These are phyloP conservation scores for Leishmania turanica DNA, from an alignment of 208 protist genomes.

Conservation along the genomic window DNA sequence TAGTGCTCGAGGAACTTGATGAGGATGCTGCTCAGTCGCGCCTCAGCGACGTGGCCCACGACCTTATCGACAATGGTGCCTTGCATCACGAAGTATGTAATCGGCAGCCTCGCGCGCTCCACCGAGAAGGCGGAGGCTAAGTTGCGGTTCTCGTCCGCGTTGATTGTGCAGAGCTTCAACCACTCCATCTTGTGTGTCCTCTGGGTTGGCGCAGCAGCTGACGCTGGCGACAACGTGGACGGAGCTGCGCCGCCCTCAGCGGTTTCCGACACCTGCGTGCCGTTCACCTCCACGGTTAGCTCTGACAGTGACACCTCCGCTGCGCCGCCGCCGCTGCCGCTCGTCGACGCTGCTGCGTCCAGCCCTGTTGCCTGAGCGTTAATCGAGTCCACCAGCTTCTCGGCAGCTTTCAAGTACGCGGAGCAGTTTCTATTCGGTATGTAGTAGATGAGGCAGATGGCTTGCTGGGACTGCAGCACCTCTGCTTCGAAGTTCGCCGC, in stretches of 20 bases:
- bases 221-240: not conserved
- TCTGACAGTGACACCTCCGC: not conserved
- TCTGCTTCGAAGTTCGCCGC: conserved; percentile 78
- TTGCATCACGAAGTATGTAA: conserved; percentile 91
- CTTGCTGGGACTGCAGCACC: conserved; percentile 89
- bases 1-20: conserved; percentile 87
- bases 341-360: not conserved
- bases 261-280: not conserved
- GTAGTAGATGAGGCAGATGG: conserved; percentile 86
- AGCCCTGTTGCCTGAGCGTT: conserved; percentile 53
- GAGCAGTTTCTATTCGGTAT: conserved; percentile 66
- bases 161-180: conserved; percentile 87
- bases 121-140: conserved; percentile 88
- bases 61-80: conserved; percentile 89
- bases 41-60: conserved; percentile 51
- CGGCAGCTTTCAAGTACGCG: conserved; percentile 57
- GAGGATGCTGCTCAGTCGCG: conserved; percentile 72
- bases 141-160: conserved; percentile 89
- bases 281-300: not conserved
- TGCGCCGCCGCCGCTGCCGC: not conserved
- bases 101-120: conserved; percentile 78
- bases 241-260: not conserved
- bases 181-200: conserved; percentile 32
- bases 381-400: conserved; percentile 73
- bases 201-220: not conserved